These are phyloP conservation scores for Leccinum uliginosum DNA, from an alignment of 768 basidiomycete genomes.

Conservation along the genomic window DNA sequence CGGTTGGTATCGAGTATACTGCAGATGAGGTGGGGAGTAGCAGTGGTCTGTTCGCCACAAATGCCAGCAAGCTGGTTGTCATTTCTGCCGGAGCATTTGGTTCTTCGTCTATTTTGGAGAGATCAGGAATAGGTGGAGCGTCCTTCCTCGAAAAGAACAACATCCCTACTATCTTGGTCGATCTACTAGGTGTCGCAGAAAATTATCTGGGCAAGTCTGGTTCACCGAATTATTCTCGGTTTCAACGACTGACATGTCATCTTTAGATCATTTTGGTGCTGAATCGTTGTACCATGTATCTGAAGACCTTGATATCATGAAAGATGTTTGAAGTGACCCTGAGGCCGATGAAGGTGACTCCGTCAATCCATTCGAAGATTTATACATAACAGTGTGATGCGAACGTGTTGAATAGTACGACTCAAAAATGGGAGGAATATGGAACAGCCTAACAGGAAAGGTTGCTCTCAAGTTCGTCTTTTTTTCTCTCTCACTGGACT, in stretches of 20 bases:
- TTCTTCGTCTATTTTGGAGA: conserved; percentile 51
- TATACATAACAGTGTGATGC: not conserved
- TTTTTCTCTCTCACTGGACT: not conserved
- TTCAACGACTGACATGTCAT: not conserved
- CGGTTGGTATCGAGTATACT: conserved; percentile 34
- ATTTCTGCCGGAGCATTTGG: conserved; percentile 52
- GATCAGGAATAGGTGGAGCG: conserved; percentile 63
- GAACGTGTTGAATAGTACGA: conserved; percentile 18
- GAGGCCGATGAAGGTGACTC: not conserved
- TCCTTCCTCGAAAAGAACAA: conserved; percentile 43
- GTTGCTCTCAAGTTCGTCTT: conserved; percentile 50
- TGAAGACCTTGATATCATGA: not conserved
- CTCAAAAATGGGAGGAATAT: conserved; percentile 30
- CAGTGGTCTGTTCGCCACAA: conserved; percentile 13
- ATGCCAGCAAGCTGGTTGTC: conserved; percentile 38
- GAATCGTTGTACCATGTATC: not conserved
- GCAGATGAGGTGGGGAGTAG: conserved; percentile 3
- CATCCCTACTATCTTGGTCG: conserved; percentile 34
- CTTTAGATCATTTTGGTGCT: not conserved
- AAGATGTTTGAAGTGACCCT: not conserved
- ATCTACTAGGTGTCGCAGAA: not conserved
- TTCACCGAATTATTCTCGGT: not conserved
- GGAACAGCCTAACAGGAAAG: conserved; percentile 47
- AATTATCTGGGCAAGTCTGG: conserved; percentile 37
- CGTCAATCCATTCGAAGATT: not conserved